Base-by-base conservation (phyloP, 108 stramenopile genomes). In the Stephanodiscus triporus region DNA sequence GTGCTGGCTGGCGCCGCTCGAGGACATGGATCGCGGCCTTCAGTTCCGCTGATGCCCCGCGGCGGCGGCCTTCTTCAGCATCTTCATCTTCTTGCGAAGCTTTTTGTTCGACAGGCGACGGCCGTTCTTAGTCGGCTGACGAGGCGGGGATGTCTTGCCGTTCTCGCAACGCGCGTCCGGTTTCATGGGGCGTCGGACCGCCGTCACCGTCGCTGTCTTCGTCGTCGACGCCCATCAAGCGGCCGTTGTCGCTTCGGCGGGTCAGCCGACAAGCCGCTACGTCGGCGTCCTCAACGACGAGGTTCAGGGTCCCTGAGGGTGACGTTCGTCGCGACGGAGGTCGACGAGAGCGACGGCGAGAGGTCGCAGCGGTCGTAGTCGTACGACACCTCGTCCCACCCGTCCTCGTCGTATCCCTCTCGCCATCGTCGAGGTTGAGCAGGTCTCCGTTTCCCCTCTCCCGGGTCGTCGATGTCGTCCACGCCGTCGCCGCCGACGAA, bases 61-160 rank as follows among this genome's bases (percentile, higher is more conserved):
- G 2, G 85, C 89, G 6, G 85, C 82, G 23, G 85, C 87, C 68
- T 91, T 91, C 67, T 89, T 91, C 84, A 89, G 49, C 68, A 75
- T 84, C 64, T 89, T 91, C 23, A 89, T 29, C 66, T 80, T 86
- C 76, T 85, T 89, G 37, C 86, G 67, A 14, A 83, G 64, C 75
- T 89, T 89, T 63, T 89, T 89, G 85, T 89, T 89, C 13, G 86
- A 89, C 45, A 80, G 62, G 17, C 88, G 84, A 66, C 89, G 72
- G 48, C 77, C 77, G 22, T 38, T 76, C 30, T 63, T 76, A 19
- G 53, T 66, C 6, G 56, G 54, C 20, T 16, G 42, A 66, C 23
- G 24, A 10, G n/a, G n/a, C 27, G 26, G 20, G 6, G 30, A 30
- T 3, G 32, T 19, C 40, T n/a, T n/a, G n/a, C n/a, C n/a, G n/a